Percentiles rank a stretch among this genome's conserved stretches.
phyloP scores from a whole-genome alignment of 176 grass and related monocot species.

The Dactylis glomerata region DNA sequence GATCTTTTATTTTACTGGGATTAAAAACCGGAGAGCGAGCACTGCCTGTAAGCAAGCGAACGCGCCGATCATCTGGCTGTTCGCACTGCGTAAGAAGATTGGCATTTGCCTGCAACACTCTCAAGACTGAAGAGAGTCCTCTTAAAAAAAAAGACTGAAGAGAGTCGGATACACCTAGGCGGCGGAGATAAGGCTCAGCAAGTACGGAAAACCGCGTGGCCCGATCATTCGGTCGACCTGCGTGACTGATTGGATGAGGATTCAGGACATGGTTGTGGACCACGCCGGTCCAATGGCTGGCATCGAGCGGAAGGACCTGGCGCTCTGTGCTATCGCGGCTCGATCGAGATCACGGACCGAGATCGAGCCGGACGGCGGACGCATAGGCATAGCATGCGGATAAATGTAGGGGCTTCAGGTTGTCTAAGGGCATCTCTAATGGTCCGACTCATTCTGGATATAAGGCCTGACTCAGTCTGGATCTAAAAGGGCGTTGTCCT shows the following conservation, averaged over 20 bases:
- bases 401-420: not conserved
- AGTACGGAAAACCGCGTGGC: too few species aligned
- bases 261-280: not conserved
- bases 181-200: too few species aligned
- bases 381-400: not conserved
- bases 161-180: not conserved
- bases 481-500: too few species aligned
- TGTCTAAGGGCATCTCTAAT: too few species aligned
- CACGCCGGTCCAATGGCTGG: not conserved
- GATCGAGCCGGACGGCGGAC: not conserved
- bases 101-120: not conserved
- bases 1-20: not conserved
- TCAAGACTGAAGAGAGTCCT: too few species aligned
- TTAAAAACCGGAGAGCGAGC: not conserved
- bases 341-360: not conserved
- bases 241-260: not conserved
- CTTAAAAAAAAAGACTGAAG: too few species aligned
- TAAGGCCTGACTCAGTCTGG: too few species aligned
- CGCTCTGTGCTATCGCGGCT: slow-evolving; percentile 7
- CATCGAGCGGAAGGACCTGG: slow-evolving; percentile 3
- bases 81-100: not conserved
- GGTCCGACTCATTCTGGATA: too few species aligned
- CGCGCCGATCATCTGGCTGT: slow-evolving; percentile 1
- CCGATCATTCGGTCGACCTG: too few species aligned
- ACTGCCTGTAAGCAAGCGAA: not conserved